phyloP scores from a whole-genome alignment of 441 rosid species.

The Brassica hybrid region DNA sequence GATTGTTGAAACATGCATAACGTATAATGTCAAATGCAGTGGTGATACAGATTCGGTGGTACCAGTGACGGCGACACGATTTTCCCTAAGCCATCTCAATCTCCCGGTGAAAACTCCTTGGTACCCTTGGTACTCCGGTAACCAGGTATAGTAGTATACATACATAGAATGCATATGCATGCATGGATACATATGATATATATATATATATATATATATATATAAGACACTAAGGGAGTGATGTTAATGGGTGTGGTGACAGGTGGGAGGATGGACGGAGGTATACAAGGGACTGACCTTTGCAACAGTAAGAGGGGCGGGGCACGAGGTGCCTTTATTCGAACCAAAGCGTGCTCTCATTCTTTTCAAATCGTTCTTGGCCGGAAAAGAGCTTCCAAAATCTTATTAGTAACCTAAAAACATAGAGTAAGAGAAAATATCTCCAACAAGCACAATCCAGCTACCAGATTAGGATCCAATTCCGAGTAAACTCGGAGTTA shows the following conservation, averaged over 20 bases:
- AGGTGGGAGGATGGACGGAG: constrained; percentile 94
- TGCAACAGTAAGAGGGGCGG: constrained; percentile 90
- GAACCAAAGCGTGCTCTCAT: constrained; percentile 65
- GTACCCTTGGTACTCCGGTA: constrained; percentile 82
- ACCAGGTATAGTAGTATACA: constrained; percentile 51
- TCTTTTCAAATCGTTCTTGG: constrained; percentile 74
- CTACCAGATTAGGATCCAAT: constrained; percentile 31
- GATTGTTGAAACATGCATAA: neutral
- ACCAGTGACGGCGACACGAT: constrained; percentile 82
- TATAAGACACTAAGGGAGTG: neutral
- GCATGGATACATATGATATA: neutral
- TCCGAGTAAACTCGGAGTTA: constrained; percentile 27
- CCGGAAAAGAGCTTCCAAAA: constrained; percentile 62
- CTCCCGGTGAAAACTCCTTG: constrained; percentile 62
- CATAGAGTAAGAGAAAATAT: constrained; percentile 23
- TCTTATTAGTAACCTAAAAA: constrained; percentile 39
- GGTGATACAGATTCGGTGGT: constrained; percentile 87
- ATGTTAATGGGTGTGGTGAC: constrained; percentile 1
- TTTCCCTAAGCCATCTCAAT: constrained; percentile 73
- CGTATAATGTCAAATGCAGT: constrained; percentile 45
- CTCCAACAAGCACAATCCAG: constrained; percentile 25
- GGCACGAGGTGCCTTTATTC: constrained; percentile 80
- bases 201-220: neutral
- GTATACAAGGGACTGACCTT: constrained; percentile 74
- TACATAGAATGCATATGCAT: neutral